Base-by-base conservation (phyloP, 2,329 filamentous ascomycete genomes). In the Fusarium sp. region DNA sequence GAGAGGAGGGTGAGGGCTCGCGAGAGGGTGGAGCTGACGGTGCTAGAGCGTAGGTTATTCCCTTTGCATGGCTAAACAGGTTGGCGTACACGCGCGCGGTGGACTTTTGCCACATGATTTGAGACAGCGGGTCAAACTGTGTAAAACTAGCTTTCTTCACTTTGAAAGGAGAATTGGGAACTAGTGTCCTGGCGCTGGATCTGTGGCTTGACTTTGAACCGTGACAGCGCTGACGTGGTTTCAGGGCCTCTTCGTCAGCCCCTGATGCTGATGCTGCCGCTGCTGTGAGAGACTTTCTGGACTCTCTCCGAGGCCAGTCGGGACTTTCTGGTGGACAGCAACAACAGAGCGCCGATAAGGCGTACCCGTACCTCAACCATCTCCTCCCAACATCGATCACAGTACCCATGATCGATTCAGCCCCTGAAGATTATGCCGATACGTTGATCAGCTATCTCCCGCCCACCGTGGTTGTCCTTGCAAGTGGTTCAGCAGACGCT, bases 21-120 rank as follows among this genome's bases (percentile, higher is more conserved):
- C 85, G 96, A 79, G 93, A 97, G 78, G 95, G 94, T 58, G 95
- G 96, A 74, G 92, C 92, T 69, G 95, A 98, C 79, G 95, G 96
- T 73, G 96, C 92, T 80, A 88, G 95, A 97, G 95, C 94, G 95
- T 99, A 98, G 94, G 96, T 99, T 57, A 73, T 66, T 67, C 70
- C 72, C 68, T 67, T 72, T 71, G 65, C 70, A 57, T 69, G 66
- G 70, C 62, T 66, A 39, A 66, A 66, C 45, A 53, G 58, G 63
- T 65, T 53, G 65, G 65, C 61, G 56, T 61, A 63, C 61, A 46
- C 38, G 51, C 60, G 65, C 52, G 49, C 39, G 52, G 61, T 58
- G 67, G 63, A 55, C 57, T 59, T 59, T 60, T 53, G 54, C 55
- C 54, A 66, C 61, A 57, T 49, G 48, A 49, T 61, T 58, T 66